Conservation (phyloP, 176 grass and related monocot genomes). For the Hyparrhenia diplandra region DNA sequence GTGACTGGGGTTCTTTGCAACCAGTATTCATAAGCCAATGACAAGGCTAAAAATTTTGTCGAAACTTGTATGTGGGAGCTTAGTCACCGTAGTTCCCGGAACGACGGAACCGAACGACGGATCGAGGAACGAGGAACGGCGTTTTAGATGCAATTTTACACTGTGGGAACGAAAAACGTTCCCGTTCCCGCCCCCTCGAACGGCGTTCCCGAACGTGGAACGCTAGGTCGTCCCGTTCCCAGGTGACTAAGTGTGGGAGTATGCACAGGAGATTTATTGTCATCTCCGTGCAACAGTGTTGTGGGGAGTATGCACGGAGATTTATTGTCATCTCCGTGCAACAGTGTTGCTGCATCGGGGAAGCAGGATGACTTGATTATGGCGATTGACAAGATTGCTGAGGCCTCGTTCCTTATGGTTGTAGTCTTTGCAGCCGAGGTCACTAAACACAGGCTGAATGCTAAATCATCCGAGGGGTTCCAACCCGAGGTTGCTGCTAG, state of each 20-base stretch:
- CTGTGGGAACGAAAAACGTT: too few relatives aligned
- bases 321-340: constrained; percentile 60
- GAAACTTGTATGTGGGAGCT: constrained; percentile 68
- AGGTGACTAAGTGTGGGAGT: too few relatives aligned
- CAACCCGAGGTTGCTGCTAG: constrained; percentile 54
- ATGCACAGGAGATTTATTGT: too few relatives aligned
- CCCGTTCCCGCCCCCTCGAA: too few relatives aligned
- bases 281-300: too few relatives aligned
- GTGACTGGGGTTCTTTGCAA: constrained; percentile 71
- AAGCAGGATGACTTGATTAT: constrained; percentile 49
- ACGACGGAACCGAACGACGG: too few relatives aligned
- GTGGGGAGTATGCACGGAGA: constrained; percentile 56
- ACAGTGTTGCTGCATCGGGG: constrained; percentile 43
- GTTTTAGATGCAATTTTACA: too few relatives aligned
- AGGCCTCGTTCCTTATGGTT: constrained; percentile 89
- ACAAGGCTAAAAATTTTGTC: constrained; percentile 37
- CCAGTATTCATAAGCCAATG: constrained; percentile 66
- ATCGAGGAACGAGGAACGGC: too few relatives aligned
- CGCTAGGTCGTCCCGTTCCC: too few relatives aligned
- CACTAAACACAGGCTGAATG: constrained; percentile 53
- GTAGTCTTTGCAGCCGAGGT: constrained; percentile 74
- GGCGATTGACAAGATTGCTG: constrained; percentile 62
- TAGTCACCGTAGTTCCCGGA: too few relatives aligned
- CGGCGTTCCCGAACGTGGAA: too few relatives aligned
- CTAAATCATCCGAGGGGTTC: constrained; percentile 38